phyloP scores from a whole-genome alignment of 2,329 filamentous ascomycete genomes.

The Sporothrix schenckii region DNA sequence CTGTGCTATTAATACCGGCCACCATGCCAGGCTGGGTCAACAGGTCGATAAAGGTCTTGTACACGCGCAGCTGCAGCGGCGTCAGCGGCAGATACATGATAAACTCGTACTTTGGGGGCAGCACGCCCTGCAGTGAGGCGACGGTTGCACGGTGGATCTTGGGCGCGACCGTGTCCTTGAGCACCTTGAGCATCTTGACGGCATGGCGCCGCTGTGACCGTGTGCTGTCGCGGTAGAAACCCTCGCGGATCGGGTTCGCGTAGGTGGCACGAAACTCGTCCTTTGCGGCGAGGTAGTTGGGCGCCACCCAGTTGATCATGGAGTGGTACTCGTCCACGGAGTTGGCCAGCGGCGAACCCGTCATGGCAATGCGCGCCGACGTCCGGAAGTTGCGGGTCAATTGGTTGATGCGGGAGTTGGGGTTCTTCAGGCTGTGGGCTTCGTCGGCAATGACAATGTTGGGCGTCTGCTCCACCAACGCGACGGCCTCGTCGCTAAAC shows the following conservation, averaged over 20 bases:
- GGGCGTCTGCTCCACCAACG: conserved; percentile 51
- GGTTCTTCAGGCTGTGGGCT: conserved; percentile 78
- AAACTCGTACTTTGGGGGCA: conserved; percentile 80
- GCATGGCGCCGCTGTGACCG: conserved; percentile 58
- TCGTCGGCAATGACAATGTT: conserved; percentile 83
- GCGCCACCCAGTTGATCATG: conserved; percentile 88
- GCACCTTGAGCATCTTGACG: conserved; percentile 67
- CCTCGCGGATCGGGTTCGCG: conserved; percentile 70
- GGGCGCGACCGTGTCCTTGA: conserved; percentile 72
- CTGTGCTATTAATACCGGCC: conserved; percentile 29
- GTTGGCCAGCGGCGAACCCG: conserved; percentile 84
- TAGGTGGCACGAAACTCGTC: conserved; percentile 72
- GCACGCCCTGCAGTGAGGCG: conserved; percentile 61
- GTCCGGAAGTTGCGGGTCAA: conserved; percentile 65
- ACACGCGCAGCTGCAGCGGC: conserved; percentile 63
- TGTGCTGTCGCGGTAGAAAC: conserved; percentile 68
- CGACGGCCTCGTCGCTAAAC: background rate
- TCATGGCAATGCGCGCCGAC: conserved; percentile 75
- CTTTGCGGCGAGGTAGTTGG: conserved; percentile 71
- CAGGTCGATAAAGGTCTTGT: conserved; percentile 52
- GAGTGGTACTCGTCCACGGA: conserved; percentile 80
- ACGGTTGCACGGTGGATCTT: conserved; percentile 79
- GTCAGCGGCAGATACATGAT: conserved; percentile 75
- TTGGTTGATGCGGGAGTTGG: conserved; percentile 53
- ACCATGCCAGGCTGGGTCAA: conserved; percentile 22